phyloP scores from a whole-genome alignment of 2,329 filamentous ascomycete species.

The Pyrenochaeta sp. region DNA sequence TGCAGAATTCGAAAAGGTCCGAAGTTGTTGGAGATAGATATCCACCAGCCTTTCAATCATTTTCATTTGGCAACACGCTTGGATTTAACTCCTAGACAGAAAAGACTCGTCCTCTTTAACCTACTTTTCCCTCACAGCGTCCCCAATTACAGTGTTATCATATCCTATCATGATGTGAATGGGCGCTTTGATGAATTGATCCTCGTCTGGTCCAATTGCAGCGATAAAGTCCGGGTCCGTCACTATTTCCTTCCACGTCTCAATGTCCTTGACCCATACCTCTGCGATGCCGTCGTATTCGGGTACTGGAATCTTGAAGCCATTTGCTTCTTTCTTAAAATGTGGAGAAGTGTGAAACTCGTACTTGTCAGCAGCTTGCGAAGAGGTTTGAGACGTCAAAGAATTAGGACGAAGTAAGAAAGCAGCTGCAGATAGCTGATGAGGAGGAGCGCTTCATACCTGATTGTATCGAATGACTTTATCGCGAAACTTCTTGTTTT shows the following conservation, averaged over 20 bases:
- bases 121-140: neutral
- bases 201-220: neutral
- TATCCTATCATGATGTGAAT: neutral
- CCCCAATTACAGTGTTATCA: neutral
- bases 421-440: neutral
- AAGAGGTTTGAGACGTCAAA: neutral
- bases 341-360: neutral
- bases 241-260: neutral
- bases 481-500: neutral
- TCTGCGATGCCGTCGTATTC: neutral
- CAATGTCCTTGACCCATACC: neutral
- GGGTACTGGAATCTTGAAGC: neutral
- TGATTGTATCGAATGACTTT: neutral
- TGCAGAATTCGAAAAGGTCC: conserved; percentile 12
- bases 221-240: neutral
- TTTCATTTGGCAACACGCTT: neutral
- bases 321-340: neutral
- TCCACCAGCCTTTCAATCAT: neutral
- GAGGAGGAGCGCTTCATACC: neutral
- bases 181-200: neutral
- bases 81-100: neutral
- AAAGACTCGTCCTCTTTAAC: neutral
- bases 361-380: neutral
- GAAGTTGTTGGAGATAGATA: conserved; percentile 17
- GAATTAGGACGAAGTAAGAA: neutral